These are phyloP conservation scores for Dacryopinax spathularia DNA, from an alignment of 768 basidiomycete species.

Conservation along the genomic window DNA sequence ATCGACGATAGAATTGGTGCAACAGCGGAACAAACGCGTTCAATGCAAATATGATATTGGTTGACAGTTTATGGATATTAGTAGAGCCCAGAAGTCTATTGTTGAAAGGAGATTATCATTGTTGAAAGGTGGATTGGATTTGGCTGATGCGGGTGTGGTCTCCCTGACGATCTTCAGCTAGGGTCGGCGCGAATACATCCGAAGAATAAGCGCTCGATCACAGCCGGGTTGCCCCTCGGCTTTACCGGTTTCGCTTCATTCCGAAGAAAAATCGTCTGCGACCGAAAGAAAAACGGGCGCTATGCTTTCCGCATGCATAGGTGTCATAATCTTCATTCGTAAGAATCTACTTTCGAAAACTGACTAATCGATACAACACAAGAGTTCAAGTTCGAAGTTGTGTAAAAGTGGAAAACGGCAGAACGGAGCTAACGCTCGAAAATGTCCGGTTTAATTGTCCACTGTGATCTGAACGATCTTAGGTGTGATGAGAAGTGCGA, in stretches of 20 bases:
- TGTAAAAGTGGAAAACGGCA: too few species aligned
- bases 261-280: too few species aligned
- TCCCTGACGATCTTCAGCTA: background rate
- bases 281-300: too few species aligned
- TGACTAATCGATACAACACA: too few species aligned
- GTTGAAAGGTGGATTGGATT: background rate
- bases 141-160: background rate
- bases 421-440: too few species aligned
- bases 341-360: too few species aligned
- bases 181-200: background rate
- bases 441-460: background rate
- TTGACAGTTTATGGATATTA: background rate
- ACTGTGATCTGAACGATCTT: background rate
- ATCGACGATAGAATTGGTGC: background rate
- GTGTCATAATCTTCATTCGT: too few species aligned
- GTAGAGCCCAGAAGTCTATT: background rate
- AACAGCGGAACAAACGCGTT: background rate
- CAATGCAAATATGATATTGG: background rate
- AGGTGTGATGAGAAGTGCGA: constrained; percentile 5
- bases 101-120: background rate
- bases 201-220: background rate
- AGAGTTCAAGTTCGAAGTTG: too few species aligned
- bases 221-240: background rate
- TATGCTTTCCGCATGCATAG: too few species aligned
- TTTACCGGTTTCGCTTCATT: too few species aligned